Evolutionary conservation across 108 stramenopile species (phyloP), one percentile per base, ranked within the genome.

Genomic region (Skeletonema costatum): DNA sequence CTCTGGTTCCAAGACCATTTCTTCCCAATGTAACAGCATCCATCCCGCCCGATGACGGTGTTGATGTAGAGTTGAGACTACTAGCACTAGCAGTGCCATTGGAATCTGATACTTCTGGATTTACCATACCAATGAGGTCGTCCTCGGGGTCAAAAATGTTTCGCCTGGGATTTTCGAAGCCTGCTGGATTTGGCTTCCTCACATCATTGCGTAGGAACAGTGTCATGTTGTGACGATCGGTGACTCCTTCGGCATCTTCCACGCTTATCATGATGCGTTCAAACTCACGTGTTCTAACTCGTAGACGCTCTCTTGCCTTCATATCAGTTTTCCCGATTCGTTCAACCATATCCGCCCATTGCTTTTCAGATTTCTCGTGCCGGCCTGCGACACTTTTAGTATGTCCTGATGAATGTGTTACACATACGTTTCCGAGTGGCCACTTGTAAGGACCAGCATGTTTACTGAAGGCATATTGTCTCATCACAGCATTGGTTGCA

Each of bases 131-230:
- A 12, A 81, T 68, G 33, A 60, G 33, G 50, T 89, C 90, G 12
- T 94, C 91, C 67, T 85, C 90, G 6, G 94, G 92, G 70, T 95
- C 94, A 72, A 95, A 95, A 30, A 95, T 84, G 62, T 95, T 93
- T 21, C 78, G 67, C 7, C 75, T 68, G 16, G 74, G 50, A 30
- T 81, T 77, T 66, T 93, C 90, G 73, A 89, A 95, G 30, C 94
- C 94, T 64, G 75, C 87, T n/a, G 94, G 92, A 35, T 79, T 44
- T 9, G 69, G 75, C 71, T 71, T 86, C 31, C 65, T 68, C 19
- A 87, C 87, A 73, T 95, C 94, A 76, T 87, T 73, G 70, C 92
- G 76, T 21, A 95, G 82, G 74, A 93, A 95, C 3, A 93, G 78
- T 17, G 92, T 84, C 90, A 95, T 95, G 46, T 95, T 95, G 74